Evolutionary conservation across 257 asterid species (phyloP), one percentile per base, ranked within the genome.

Genomic region (Misopates orontium): DNA sequence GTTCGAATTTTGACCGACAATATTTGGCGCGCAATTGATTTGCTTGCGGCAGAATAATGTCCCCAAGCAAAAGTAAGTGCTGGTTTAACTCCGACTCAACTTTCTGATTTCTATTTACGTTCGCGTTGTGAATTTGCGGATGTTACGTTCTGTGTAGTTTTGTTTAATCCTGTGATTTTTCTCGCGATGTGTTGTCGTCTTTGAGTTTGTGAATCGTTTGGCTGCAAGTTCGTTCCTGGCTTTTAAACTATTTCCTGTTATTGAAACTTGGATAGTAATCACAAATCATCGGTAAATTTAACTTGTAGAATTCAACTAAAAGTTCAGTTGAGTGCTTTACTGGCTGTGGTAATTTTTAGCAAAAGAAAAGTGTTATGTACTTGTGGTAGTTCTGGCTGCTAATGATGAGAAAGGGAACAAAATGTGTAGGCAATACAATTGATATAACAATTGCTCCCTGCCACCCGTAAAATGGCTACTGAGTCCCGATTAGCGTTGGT

Each of bases 41-140:
- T 54, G 62, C 48, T 65, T 59, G 42, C 44, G 19, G 39, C 71
- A 59, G 73, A 70, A 75, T 13, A 57, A 83, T 83, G 88, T 83
- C 75, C n/a, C 83, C 83, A 70, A 80, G 85, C 78, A 80, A 80
- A 70, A 82, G 88, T 83, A 73, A 80, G 88, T 77, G 47, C 61
- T n/a, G n/a, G n/a, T n/a, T 9, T 77, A 12, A 15, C 22, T 41
- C 39, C 19, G 25, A 39, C 21, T 56, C 18, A 45, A 45, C 19
- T 59, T 67, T 55, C 0, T 51, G 12, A 17, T 53, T 36, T 58
- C 18, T 7, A 19, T 10, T 58, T 57, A 60, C 65, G 19, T 68
- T 54, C 50, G 6, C 42, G 7, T 28, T 28, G 36, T 71, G 59
- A n/a, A n/a, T n/a, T n/a, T n/a, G n/a, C n/a, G n/a, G n/a, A n/a